Evolutionary conservation across 352 stramenopile genomes (phyloP), one percentile per base, ranked within the genome.

Genomic region (Phytophthora cactorum): DNA sequence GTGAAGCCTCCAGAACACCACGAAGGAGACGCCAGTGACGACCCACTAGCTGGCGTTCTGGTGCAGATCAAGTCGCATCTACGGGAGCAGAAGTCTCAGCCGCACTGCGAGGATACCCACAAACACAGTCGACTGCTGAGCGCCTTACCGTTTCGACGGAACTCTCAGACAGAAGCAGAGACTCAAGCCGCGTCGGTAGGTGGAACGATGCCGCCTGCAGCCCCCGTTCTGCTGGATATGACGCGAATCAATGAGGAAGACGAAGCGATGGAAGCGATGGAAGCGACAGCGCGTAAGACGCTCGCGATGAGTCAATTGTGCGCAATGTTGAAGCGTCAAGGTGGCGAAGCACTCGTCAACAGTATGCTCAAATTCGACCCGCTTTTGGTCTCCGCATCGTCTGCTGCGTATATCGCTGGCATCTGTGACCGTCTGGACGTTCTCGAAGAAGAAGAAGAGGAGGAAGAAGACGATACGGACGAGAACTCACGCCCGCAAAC

Each of bases 321-420:
- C 31, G 44, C 65, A 8, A 87, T 91, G 82, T 57, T 91, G 3
- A 72, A 59, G 8, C 80, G 70, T 2, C 62, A 70, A 10, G 70
- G 66, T 5, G 82, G 82, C 2, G 72, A 77, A 57, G 74, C 68
- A 1, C 72, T 91, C 63, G 52, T 88, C 34, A 76, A 84, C 28
- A 78, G 66, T 17, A 88, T 91, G 78, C 78, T 88, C 5, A 78
- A 78, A 22, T 86, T 91, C 17, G 80, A 91, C 46, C 80, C 82
- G 17, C 43, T 89, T 10, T 52, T 77, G 10, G 73, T 88, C 3
- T 88, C 78, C 9, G 55, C 71, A 1, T 22, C 63, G 2, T 77
- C 76, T 0, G 53, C 66, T 1, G 59, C 61, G 39, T 76, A 78
- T 34, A 86, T 91, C 32, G 60, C 60, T 2, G 72, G 53, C 7